A percentile compares a stretch with the other conserved stretches of the same genome.
These are phyloP conservation scores for Syzygium syzygioides DNA, from an alignment of 441 rosid species.

Conservation along the genomic window DNA sequence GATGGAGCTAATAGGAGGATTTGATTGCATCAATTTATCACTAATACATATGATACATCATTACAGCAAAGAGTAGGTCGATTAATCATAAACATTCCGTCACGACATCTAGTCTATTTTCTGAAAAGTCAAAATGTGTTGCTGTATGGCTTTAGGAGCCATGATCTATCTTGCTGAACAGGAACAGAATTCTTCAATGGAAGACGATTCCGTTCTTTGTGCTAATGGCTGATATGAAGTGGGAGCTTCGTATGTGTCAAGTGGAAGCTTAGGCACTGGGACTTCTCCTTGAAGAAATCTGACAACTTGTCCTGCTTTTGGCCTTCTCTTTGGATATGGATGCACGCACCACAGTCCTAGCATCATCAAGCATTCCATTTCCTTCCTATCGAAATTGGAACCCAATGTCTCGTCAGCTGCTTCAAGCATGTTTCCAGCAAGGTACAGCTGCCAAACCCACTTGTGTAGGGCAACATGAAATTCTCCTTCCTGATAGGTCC, in stretches of 20 bases:
- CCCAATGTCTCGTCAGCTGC: background rate
- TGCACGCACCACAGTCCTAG: background rate
- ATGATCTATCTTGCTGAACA: background rate
- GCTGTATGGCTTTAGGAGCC: background rate
- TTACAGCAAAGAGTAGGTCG: background rate
- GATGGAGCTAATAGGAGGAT: too few relatives aligned
- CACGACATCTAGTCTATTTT: background rate
- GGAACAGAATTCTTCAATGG: background rate
- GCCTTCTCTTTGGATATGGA: background rate
- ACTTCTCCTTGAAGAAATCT: background rate
- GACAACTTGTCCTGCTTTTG: background rate
- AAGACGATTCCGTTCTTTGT: background rate
- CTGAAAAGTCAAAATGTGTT: background rate
- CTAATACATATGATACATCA: background rate
- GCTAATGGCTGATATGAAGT: background rate
- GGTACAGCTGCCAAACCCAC: background rate
- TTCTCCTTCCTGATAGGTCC: background rate
- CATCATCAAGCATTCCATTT: background rate
- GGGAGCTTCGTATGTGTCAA: background rate
- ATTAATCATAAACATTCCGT: background rate
- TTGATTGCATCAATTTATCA: too few relatives aligned
- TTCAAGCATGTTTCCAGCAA: background rate
- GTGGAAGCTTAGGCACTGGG: background rate
- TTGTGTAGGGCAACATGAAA: background rate
- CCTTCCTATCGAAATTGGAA: background rate